Conservation (phyloP, 805 yeast species). For the Barnettozyma sucrosica region DNA sequence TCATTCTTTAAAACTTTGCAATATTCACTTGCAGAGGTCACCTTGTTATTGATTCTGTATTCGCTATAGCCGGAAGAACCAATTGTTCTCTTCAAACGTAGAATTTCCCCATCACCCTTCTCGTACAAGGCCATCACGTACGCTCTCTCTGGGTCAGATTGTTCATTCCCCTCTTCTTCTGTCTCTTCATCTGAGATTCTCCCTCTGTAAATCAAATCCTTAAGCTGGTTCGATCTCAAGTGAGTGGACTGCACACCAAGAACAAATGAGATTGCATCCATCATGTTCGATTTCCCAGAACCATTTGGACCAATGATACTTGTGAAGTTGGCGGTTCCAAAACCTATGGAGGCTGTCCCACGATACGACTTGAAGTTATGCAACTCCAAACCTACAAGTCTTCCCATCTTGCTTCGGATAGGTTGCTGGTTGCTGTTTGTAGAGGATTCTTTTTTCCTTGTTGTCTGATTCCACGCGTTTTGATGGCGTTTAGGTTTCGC, state of each 20-base stretch:
- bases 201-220: conserved; percentile 81
- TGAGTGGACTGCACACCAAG: conserved; percentile 75
- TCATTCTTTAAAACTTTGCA: conserved; percentile 61
- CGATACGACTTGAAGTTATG: conserved; percentile 87
- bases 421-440: not conserved
- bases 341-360: conserved; percentile 70
- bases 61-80: conserved; percentile 55
- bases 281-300: conserved; percentile 93
- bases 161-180: conserved; percentile 21
- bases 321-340: conserved; percentile 79
- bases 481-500: not conserved
- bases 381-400: conserved; percentile 71
- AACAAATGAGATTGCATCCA: conserved; percentile 95
- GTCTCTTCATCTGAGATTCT: conserved; percentile 31
- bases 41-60: conserved; percentile 56
- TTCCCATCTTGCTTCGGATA: conserved; percentile 49
- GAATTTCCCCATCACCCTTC: conserved; percentile 49
- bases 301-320: conserved; percentile 98
- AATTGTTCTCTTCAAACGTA: conserved; percentile 61
- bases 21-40: conserved; percentile 62
- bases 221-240: conserved; percentile 65
- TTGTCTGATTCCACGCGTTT: not conserved
- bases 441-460: not conserved
- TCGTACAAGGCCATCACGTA: conserved; percentile 76
- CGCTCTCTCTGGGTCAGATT: conserved; percentile 39